Base-by-base conservation (phyloP, 768 basidiomycete genomes). In the Hericium rajendrae region DNA sequence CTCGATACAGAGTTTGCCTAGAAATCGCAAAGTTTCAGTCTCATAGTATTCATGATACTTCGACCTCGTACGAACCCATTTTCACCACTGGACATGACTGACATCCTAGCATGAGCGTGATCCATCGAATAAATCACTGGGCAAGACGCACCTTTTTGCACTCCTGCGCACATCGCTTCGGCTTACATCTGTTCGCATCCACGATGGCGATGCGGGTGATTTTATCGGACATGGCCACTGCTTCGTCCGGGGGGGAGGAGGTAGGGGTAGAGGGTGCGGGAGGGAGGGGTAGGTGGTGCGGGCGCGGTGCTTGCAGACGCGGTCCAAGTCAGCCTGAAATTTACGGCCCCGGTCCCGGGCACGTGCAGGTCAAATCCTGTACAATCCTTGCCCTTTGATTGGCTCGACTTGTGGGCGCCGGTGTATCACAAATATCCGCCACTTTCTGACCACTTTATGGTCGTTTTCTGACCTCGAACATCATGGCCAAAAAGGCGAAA, bases 131-230 rank as follows among this genome's bases (percentile, higher is more conserved):
- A 53, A 51, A 32, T 26, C n/a, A 11, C 26, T 48, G 54, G 57
- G 28, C 15, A 57, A 56, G 38, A 62, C 67, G 38, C 62, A 87
- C 91, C 78, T 97, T 95, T 80, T 95, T 98, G 75, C 97, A 99
- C 74, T 98, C 97, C 69, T 95, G 94, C 24, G 94, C 89, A 65
- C 92, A 94, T 73, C 91, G 78, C 73, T 99, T 98, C 18, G 97
- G 97, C 70, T 97, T 95, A 77, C 95, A 97, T 56, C 85, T 81
- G 76, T 94, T 93, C 9, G 87, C 65, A 70, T 93, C 89, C 62
- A 92, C 90, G 66, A 98, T 94, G 60, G 95, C 95, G 67, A 97
- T 94, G 79, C 97, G 87, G 54, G 97, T 99, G 65, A 97, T 94
- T 72, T 94, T 95, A 76, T 97, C 95, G 39, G 86, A 78, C 91